Base-by-base conservation (phyloP, 495 filamentous ascomycete genomes). In the Aspergillus ellipticus region DNA sequence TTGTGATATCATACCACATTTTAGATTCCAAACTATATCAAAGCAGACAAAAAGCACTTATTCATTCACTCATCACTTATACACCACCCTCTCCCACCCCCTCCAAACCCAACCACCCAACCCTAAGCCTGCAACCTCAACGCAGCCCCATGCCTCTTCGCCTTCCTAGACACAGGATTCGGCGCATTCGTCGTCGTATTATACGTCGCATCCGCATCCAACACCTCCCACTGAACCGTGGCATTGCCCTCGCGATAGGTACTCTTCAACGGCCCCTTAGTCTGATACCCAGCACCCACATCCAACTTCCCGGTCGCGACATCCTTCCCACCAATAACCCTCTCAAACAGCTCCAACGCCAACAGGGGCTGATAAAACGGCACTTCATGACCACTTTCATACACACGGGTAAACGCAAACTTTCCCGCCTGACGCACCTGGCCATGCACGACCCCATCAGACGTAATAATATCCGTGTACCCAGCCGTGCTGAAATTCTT, bases 321-420 rank as follows among this genome's bases (percentile, higher is more conserved):
- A 49, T 88, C 85, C 35, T 64, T 66, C 15, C 83, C 79, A 4
- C 62, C 63, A 47, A 88, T 78, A 0, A 72, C 78, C 6, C 86
- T 74, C 60, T 82, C 75, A 60, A 89, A 87, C 37, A 85, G 71
- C 54, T 78, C 76, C 6, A 86, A 72, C 3, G 84, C 61, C n/a
- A 78, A 74, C 28, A 86, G 61, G 0, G 86, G 86, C 63, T 87
- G 84, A 60, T 89, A 89, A 35, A 86, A 82, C 1, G 88, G 86
- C 9, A 89, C 82, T 49, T 83, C 79, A 61, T 92, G 88, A 0
- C 88, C 88, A 10, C 85, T 82, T 59, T 89, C 76, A 64, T 85
- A 90, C 9, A 90, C 75, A 2, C 87, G 79, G 24, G 80, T 77
- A 66, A 90, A 92, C 28, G 83, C 84, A 56, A 89, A 85, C 64